Evolutionary conservation across 257 asterid genomes (phyloP).

Genomic region (Solanum okadae): DNA sequence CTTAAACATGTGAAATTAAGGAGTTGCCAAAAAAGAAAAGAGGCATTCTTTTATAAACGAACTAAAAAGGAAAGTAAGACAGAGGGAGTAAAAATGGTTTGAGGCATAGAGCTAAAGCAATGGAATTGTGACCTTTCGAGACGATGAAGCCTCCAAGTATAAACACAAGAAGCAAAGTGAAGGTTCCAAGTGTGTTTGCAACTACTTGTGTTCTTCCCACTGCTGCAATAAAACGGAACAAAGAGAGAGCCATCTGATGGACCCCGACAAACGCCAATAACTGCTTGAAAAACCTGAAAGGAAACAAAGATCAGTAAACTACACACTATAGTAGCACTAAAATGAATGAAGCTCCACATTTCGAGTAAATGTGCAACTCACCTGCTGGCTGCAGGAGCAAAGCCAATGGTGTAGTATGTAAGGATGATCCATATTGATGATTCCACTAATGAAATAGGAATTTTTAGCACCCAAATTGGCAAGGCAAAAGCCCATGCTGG

Average conservation of each 20-base stretch:
- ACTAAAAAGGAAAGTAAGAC: neutral
- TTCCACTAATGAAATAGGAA: slow-evolving; percentile 61
- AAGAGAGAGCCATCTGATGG: slow-evolving; percentile 75
- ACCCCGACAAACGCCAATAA: slow-evolving; percentile 58
- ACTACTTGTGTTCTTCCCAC: slow-evolving; percentile 65
- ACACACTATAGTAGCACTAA: neutral
- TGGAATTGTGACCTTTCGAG: slow-evolving; percentile 39
- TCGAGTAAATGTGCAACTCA: neutral
- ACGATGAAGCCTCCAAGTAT: slow-evolving; percentile 73
- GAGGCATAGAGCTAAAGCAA: neutral
- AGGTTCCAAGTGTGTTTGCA: slow-evolving; percentile 65
- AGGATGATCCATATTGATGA: slow-evolving; percentile 57
- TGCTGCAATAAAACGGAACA: slow-evolving; percentile 76
- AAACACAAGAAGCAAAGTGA: slow-evolving; percentile 56
- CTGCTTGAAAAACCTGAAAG: slow-evolving; percentile 63
- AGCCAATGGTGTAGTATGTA: slow-evolving; percentile 78
- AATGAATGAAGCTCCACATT: neutral
- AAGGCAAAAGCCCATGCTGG: slow-evolving; percentile 92
- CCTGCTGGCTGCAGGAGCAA: slow-evolving; percentile 75
- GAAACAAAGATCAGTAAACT: neutral
- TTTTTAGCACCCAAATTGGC: slow-evolving; percentile 70
- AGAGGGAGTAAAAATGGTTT: neutral
- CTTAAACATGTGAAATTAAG: neutral
- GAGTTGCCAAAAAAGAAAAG: neutral
- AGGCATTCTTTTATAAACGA: neutral